These are phyloP conservation scores for Lasiosphaeris hirsuta DNA, from an alignment of 495 filamentous ascomycete genomes.

Conservation along the genomic window DNA sequence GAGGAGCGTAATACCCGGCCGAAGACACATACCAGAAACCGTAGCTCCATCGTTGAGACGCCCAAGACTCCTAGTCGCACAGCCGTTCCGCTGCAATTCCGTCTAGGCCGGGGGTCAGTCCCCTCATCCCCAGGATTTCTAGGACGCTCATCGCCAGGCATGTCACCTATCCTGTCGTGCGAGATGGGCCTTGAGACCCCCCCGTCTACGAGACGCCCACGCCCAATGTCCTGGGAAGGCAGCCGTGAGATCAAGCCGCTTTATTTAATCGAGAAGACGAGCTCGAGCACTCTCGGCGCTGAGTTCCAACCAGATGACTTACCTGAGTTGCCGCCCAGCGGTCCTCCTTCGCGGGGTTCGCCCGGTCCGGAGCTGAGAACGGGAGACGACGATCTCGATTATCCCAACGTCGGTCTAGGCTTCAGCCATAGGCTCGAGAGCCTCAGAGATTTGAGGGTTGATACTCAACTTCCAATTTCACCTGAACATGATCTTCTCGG, in stretches of 20 bases:
- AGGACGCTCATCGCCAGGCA: conserved; percentile 34
- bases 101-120: conserved; percentile 40
- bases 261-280: conserved; percentile 44
- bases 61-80: conserved; percentile 51
- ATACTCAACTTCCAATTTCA: conserved; percentile 19
- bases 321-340: conserved; percentile 34
- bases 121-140: conserved; percentile 40
- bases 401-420: neutral
- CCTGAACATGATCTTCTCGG: conserved; percentile 22
- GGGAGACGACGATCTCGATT: conserved; percentile 18
- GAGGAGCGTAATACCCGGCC: conserved; percentile 28
- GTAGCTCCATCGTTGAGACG: conserved; percentile 36
- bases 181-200: conserved; percentile 25
- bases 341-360: conserved; percentile 28
- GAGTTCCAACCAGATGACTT: neutral
- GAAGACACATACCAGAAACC: conserved; percentile 35
- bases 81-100: conserved; percentile 49
- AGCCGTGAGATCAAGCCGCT: conserved; percentile 49
- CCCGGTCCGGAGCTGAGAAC: conserved; percentile 19
- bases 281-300: conserved; percentile 14
- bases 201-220: conserved; percentile 29
- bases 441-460: conserved; percentile 25
- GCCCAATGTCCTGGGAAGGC: conserved; percentile 51
- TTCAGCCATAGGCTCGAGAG: neutral
- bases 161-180: conserved; percentile 31